Conservation (phyloP, 2,329 filamentous ascomycete species). For the Colletotrichum sp. region DNA sequence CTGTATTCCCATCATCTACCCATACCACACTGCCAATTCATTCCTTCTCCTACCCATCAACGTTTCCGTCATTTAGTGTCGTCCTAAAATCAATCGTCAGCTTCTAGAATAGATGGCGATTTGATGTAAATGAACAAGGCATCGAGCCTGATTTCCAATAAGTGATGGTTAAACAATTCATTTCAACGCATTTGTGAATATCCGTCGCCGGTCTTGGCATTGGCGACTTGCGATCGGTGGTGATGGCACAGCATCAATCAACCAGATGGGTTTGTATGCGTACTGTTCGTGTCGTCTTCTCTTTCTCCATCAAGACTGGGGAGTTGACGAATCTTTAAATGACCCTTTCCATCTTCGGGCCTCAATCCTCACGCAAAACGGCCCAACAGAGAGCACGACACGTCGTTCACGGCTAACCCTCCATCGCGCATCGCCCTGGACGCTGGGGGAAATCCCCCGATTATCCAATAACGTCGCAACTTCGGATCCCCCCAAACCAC, state of each 20-base stretch:
- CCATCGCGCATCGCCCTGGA: not conserved
- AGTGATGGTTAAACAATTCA: not conserved
- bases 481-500: not conserved
- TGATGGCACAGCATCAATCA: not conserved
- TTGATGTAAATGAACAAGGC: not conserved
- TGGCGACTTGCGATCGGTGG: not conserved
- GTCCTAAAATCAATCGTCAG: not conserved
- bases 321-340: not conserved
- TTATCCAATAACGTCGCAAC: not conserved
- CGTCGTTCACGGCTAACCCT: not conserved
- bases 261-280: not conserved
- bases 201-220: not conserved
- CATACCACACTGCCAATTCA: not conserved
- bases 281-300: not conserved
- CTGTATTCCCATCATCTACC: not conserved
- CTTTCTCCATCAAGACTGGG: not conserved
- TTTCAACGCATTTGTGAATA: not conserved
- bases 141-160: not conserved
- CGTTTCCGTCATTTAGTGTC: not conserved
- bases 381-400: not conserved
- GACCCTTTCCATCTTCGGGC: not conserved
- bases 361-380: not conserved
- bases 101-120: slow-evolving; percentile 14
- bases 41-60: not conserved
- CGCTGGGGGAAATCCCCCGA: not conserved